These are phyloP conservation scores for Eucalyptus regnans DNA, from an alignment of 345 rosid genomes.

Conservation along the genomic window DNA sequence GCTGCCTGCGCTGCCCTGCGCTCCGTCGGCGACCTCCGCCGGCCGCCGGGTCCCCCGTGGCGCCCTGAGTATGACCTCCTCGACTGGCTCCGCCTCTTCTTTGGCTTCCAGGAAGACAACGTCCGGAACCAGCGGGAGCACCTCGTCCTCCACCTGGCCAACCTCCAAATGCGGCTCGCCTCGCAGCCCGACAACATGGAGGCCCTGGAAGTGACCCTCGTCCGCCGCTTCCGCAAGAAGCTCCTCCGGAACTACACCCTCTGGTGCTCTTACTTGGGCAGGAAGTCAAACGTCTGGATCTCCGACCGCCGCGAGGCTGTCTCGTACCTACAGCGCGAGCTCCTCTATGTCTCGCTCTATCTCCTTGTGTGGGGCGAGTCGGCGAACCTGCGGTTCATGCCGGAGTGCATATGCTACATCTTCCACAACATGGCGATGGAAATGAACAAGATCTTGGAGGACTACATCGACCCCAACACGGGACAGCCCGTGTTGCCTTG, in stretches of 20 bases:
- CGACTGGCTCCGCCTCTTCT: conserved; percentile 64
- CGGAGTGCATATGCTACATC: neutral
- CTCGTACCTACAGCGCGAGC: neutral
- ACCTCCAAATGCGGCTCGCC: conserved; percentile 71
- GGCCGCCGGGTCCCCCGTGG: conserved; percentile 39
- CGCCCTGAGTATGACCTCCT: conserved; percentile 42
- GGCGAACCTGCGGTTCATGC: neutral
- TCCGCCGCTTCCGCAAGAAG: neutral
- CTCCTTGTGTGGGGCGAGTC: neutral
- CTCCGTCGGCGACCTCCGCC: conserved; percentile 38
- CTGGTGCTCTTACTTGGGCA: neutral
- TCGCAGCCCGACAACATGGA: neutral
- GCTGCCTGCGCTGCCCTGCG: conserved; percentile 3
- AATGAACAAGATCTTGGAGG: neutral
- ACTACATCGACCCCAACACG: neutral
- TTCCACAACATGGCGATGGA: neutral
- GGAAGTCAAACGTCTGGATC: neutral
- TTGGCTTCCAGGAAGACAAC: conserved; percentile 69
- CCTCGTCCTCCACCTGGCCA: conserved; percentile 79
- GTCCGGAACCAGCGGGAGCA: conserved; percentile 81
- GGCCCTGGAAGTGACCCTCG: neutral
- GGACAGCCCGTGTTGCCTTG: neutral
- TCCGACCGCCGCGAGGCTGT: neutral
- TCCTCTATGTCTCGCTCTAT: neutral
- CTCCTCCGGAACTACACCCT: neutral